Percentiles rank a stretch among this genome's conserved stretches.
phyloP scores from a whole-genome alignment of 139 green algal species.

The Edaphochlamys debaryana region DNA sequence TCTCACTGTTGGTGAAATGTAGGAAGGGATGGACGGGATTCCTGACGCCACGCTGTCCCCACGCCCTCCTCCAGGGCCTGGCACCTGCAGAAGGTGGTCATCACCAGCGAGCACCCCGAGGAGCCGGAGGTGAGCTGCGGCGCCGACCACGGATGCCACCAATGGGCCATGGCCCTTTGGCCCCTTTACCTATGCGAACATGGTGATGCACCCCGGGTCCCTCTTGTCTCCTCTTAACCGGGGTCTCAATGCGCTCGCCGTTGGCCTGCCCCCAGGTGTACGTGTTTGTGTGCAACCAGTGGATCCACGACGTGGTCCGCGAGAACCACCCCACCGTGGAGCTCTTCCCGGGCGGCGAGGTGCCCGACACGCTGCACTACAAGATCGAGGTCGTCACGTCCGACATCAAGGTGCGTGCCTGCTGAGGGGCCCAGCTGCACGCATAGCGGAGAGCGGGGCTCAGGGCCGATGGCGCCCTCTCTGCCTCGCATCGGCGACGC shows the following conservation, averaged over 20 bases:
- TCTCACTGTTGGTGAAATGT: too few species aligned
- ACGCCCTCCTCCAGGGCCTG: constrained; percentile 40
- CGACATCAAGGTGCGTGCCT: constrained; percentile 50
- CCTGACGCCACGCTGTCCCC: too few species aligned
- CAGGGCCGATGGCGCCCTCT: too few species aligned
- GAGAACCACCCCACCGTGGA: constrained; percentile 42
- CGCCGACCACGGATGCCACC: too few species aligned
- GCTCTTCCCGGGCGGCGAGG: constrained; percentile 48
- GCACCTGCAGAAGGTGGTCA: constrained; percentile 63
- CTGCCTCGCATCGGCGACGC: too few species aligned
- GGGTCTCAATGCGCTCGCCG: too few species aligned
- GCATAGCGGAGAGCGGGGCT: background rate
- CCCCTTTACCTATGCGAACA: too few species aligned
- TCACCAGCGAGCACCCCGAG: constrained; percentile 42
- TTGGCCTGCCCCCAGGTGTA: too few species aligned
- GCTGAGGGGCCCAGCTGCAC: background rate
- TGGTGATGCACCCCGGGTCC: too few species aligned
- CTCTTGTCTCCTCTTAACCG: too few species aligned
- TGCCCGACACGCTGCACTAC: constrained; percentile 38
- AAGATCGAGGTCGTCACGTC: constrained; percentile 51
- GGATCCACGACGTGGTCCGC: constrained; percentile 42
- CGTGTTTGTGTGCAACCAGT: constrained; percentile 44
- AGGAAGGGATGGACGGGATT: too few species aligned
- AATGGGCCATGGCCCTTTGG: too few species aligned
- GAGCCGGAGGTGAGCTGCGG: constrained; percentile 22